Evolutionary conservation across 192 early-diverging fungal genomes (phyloP), one percentile per base, ranked within the genome.

Genomic region (Rhizophagus sp.): DNA sequence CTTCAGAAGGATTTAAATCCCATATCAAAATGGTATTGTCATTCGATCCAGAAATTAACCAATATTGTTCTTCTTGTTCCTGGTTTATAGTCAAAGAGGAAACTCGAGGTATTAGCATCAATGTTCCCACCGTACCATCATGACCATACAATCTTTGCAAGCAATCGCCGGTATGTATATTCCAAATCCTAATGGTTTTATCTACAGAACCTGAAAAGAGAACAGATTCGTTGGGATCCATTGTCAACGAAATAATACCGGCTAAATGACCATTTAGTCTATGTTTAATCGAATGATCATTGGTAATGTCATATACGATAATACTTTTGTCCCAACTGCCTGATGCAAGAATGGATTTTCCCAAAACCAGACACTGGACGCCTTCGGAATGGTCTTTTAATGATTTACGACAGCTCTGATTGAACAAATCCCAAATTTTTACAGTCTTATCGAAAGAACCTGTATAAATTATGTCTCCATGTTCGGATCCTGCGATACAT

Each of bases 201-300:
- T 75, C 73, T 33, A 75, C 73, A 7, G 73, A 75, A 22, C 73
- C 73, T 9, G 73, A 75, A 62, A 61, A 75, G 17, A 75, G 36
- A 22, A 62, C 7, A 27, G 73, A 33, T 75, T 75, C 73, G 36
- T 75, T 39, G n/a, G 47, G 7, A 15, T 30, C 47, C 50, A 75
- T 61, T 22, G n/a, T 34, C 25, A 75, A 34, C 4, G 73, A 75
- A 34, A 75, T 75, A 30, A 75, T 62, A 19, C 73, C 73, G 19
- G 73, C 73, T 15, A 34, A n/a, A 57, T 75, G 73, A 34, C 73
- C 73, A 25, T n/a, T 24, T 1, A 75, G 36, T 33, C 50, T 75
- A 57, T 24, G 22, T 75, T 34, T 75, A 25, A 75, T 57, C 17
- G 24, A 7, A 62, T 75, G 33, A 61, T 75, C 50, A 57, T 75